Evolutionary conservation across 2,329 filamentous ascomycete species (phyloP).

Genomic region (Arthrinium phaeospermum): DNA sequence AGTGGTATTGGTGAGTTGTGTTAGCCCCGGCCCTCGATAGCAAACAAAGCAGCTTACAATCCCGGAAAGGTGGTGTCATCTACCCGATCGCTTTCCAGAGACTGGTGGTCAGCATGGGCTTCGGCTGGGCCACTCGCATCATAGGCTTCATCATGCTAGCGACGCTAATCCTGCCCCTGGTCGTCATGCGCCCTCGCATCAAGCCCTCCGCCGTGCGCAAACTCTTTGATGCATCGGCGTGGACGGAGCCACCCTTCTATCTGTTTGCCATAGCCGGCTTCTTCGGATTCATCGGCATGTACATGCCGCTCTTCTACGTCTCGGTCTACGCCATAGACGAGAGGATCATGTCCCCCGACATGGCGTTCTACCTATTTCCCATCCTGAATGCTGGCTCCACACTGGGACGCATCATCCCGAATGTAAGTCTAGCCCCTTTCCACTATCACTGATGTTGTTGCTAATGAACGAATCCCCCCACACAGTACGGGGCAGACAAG

Average conservation of each 20-base stretch:
- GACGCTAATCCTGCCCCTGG: constrained; percentile 37
- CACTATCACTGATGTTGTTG: too few species aligned
- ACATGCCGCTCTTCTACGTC: constrained; percentile 57
- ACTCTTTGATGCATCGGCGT: constrained; percentile 51
- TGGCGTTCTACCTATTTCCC: constrained; percentile 55
- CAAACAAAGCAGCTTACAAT: too few species aligned
- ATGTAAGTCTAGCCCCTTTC: constrained; percentile 20
- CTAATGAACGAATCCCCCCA: not conserved
- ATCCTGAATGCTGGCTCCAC: constrained; percentile 58
- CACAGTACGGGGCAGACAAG: constrained; percentile 6
- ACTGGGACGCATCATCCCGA: constrained; percentile 25
- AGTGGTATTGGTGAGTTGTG: constrained; percentile 35
- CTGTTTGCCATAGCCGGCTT: constrained; percentile 52
- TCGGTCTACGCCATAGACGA: constrained; percentile 48
- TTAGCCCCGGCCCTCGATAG: constrained; percentile 21
- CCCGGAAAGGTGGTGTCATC: constrained; percentile 51
- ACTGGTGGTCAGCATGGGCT: constrained; percentile 51
- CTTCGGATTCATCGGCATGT: constrained; percentile 65
- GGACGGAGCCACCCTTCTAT: constrained; percentile 52
- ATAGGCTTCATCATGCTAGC: constrained; percentile 45
- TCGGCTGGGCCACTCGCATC: constrained; percentile 46
- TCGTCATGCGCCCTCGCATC: constrained; percentile 43
- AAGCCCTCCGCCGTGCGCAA: constrained; percentile 47
- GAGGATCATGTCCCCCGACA: constrained; percentile 46
- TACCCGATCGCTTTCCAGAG: constrained; percentile 65